phyloP scores from a whole-genome alignment of 164 flowering plant species.

The Umbellularia californica region DNA sequence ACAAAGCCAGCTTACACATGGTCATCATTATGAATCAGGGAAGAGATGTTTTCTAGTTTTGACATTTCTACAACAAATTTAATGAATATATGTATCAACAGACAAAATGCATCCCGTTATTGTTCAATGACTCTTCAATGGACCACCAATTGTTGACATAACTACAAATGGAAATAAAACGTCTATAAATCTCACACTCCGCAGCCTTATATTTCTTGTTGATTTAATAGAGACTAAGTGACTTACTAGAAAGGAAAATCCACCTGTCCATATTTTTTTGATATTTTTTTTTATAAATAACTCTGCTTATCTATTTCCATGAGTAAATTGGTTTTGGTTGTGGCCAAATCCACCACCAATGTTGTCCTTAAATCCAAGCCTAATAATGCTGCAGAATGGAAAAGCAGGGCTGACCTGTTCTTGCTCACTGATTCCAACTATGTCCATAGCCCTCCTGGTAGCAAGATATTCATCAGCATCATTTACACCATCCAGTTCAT shows the following conservation, averaged over 20 bases:
- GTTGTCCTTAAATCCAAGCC: not conserved
- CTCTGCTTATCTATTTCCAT: not conserved
- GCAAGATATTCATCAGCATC: conserved; percentile 91
- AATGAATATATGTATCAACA: too few relatives aligned
- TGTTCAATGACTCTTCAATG: too few relatives aligned
- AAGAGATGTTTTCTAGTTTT: not conserved
- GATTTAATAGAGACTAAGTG: not conserved
- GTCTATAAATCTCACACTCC: not conserved
- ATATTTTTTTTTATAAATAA: too few relatives aligned
- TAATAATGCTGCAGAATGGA: conserved; percentile 2
- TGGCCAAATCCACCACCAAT: not conserved
- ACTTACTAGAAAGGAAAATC: too few relatives aligned
- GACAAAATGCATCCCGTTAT: too few relatives aligned
- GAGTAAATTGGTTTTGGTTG: not conserved
- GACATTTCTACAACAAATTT: not conserved
- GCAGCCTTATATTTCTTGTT: too few relatives aligned
- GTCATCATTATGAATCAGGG: not conserved
- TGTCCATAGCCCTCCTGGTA: conserved; percentile 96
- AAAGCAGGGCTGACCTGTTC: conserved; percentile 64
- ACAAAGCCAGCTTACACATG: not conserved
- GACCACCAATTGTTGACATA: too few relatives aligned
- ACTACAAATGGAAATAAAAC: too few relatives aligned
- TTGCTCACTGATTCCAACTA: conserved; percentile 90
- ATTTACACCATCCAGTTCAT: conserved; percentile 72
- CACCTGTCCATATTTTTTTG: not conserved